Evolutionary conservation across 2,329 filamentous ascomycete genomes (phyloP).

Genomic region (Stachybotrys echinatus): DNA sequence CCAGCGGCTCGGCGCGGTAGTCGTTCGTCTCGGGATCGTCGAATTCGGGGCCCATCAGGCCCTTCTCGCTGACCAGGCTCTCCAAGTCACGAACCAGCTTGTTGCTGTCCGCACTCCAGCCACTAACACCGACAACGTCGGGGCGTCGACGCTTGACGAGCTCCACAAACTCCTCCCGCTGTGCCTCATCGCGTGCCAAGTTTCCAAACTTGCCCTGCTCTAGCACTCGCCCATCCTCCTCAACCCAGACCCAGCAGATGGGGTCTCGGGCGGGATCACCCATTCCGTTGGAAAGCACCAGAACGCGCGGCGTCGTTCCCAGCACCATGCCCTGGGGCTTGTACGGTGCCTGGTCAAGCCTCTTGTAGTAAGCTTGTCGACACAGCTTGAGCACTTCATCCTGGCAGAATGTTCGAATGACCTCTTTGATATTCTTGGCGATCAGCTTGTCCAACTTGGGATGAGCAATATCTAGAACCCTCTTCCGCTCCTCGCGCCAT

Average conservation of each 20-base stretch:
- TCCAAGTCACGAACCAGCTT: constrained; percentile 78
- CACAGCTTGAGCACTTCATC: constrained; percentile 84
- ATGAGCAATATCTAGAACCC: constrained; percentile 77
- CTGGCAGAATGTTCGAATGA: constrained; percentile 88
- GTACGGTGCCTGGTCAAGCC: constrained; percentile 91
- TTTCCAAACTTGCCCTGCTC: constrained; percentile 87
- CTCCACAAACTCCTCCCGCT: constrained; percentile 66
- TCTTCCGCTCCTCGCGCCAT: constrained; percentile 85
- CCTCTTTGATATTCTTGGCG: constrained; percentile 89
- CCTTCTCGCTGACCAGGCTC: constrained; percentile 70
- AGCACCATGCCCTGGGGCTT: constrained; percentile 90
- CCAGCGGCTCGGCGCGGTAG: constrained; percentile 71
- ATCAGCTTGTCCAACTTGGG: constrained; percentile 78
- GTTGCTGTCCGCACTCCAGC: constrained; percentile 81
- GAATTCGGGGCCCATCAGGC: constrained; percentile 75
- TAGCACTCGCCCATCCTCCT: constrained; percentile 83
- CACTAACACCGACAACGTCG: constrained; percentile 85
- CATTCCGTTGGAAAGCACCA: constrained; percentile 82
- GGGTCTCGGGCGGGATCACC: constrained; percentile 70
- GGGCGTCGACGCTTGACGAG: constrained; percentile 75
- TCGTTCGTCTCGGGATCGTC: constrained; percentile 73
- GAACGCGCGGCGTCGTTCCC: constrained; percentile 80
- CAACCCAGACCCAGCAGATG: constrained; percentile 86
- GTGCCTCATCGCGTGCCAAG: constrained; percentile 64
- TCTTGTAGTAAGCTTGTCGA: constrained; percentile 81